Conservation (phyloP, 441 rosid genomes). For the Pelargonium cotyledonis region DNA sequence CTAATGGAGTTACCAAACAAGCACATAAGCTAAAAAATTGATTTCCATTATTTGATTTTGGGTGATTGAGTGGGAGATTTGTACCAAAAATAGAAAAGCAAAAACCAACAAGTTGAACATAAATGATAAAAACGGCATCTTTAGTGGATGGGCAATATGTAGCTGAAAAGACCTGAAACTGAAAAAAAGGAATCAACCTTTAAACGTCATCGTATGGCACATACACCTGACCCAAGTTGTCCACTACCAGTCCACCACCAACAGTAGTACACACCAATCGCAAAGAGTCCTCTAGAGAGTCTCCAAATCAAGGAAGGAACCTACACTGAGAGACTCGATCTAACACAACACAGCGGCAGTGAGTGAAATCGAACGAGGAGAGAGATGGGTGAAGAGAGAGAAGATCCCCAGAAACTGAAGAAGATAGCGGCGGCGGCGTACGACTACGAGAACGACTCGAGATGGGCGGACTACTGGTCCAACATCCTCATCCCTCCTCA, state of each 20-base stretch:
- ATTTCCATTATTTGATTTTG: too few species aligned
- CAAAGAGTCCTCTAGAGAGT: background rate
- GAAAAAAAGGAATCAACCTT: background rate
- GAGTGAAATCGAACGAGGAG: background rate
- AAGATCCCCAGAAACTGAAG: constrained; percentile 79
- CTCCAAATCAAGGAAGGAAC: background rate
- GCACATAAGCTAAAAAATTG: too few species aligned
- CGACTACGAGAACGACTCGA: constrained; percentile 78
- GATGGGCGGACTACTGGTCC: constrained; percentile 96
- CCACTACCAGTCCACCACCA: background rate
- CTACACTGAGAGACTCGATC: constrained; percentile 7
- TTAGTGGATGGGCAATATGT: too few species aligned
- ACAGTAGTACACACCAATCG: background rate
- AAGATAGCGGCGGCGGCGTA: constrained; percentile 72
- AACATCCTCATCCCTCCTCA: constrained; percentile 86
- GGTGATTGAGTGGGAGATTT: too few species aligned
- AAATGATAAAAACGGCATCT: too few species aligned
- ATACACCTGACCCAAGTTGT: background rate
- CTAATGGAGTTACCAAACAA: too few species aligned
- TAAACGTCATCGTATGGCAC: background rate
- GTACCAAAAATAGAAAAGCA: too few species aligned
- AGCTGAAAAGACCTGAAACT: too few species aligned
- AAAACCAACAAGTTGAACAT: too few species aligned
- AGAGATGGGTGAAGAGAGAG: constrained; percentile 58
- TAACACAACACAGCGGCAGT: background rate